Evolutionary conservation across 1,139 yeast genomes (phyloP).

Genomic region (Candida buenavistaensis): DNA sequence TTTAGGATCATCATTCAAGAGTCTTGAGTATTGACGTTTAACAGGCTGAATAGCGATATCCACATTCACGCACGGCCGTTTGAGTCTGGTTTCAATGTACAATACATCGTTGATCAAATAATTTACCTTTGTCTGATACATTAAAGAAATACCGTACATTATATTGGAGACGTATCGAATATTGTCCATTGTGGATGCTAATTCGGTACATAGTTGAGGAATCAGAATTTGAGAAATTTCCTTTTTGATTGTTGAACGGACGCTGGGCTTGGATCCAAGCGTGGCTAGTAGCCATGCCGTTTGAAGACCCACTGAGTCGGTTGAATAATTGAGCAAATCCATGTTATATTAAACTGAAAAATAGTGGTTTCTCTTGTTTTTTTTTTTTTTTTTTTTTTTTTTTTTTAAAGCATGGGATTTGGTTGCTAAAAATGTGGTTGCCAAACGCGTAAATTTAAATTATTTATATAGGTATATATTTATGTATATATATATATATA

Average conservation of each 20-base stretch:
- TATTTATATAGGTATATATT: no score
- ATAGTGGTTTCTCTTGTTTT: no score
- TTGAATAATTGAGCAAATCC: conserved; percentile 8
- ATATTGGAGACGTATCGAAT: conserved; percentile 51
- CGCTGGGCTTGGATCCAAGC: conserved; percentile 35
- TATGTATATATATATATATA: no score
- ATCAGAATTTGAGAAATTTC: conserved; percentile 43
- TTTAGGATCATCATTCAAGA: conserved; percentile 39
- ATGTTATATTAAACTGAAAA: no score
- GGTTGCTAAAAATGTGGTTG: no score
- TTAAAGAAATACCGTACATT: conserved; percentile 56
- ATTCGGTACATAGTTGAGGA: conserved; percentile 43
- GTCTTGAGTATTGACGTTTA: no score
- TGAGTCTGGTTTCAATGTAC: conserved; percentile 23
- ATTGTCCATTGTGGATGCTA: conserved; percentile 23
- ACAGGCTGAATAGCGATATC: no score
- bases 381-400: no score
- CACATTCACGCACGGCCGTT: no score
- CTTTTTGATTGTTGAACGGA: conserved; percentile 25
- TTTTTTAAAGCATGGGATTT: no score
- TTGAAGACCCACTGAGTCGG: conserved; percentile 16
- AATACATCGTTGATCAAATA: conserved; percentile 41
- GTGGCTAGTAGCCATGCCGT: conserved; percentile 40
- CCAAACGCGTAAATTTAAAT: no score
- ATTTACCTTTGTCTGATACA: conserved; percentile 52